Evolutionary conservation across 192 early-diverging fungal species (phyloP), one percentile per base, ranked within the genome.

Genomic region (Entrophospora sp.): DNA sequence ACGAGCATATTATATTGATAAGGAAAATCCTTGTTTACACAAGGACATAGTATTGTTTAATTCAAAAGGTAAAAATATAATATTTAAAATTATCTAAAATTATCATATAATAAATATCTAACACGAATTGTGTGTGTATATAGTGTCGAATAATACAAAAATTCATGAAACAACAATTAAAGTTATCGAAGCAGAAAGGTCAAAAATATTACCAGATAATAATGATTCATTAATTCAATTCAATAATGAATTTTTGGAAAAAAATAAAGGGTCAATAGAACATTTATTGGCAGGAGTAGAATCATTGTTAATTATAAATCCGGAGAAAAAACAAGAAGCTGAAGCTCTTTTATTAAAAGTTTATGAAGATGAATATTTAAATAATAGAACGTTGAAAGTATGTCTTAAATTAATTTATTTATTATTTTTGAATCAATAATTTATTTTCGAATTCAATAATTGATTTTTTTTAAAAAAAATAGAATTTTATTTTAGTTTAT

Each of bases 1-100:
- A 22, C 80, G 78, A 25, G 80, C 80, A 0, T 45, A 59, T 43
- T 56, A 73, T 38, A 68, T 85, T 27, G 76, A 86, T 31, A 67
- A 65, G 10, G 53, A 69, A 27, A 71, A 79, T 24, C 61, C 79
- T 6, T 60, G 42, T 3, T 57, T 84, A 3, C 75, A 82, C 59
- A 62, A 67, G 40, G 74, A 81, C 18, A 63, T 81, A n/a, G 72
- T 80, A 18, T 66, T 68, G 24, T 80, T 81, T 40, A 65, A 77
- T 9, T 61, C 72, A 32, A 72, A 72, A 18, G 78, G 79, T 64
- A 72, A 68, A 22, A n/a, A 45, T 25, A 60, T 0, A 38, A 43
- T 18, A 22, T 20, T 68, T 45, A 56, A 16, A 37, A n/a, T 42
- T 5, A 20, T 16, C 13, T 61, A 6, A 0, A 36, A 60, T 36